A percentile compares a stretch with the other conserved stretches of the same genome.
phyloP scores from a whole-genome alignment of 371 early-diverging fungal genomes.

The Rhizopus arrhizus region DNA sequence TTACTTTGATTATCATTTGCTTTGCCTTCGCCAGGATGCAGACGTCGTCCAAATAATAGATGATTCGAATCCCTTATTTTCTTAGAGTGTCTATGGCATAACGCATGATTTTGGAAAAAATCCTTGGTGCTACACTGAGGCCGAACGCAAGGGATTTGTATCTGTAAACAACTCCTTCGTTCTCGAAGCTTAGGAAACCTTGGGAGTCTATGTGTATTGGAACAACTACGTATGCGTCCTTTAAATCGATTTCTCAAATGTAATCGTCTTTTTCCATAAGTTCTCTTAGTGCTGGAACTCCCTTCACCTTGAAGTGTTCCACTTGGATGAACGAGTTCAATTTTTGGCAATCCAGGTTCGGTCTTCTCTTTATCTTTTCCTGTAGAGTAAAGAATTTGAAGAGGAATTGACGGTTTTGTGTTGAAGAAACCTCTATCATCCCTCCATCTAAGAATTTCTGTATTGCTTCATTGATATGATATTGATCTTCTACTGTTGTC shows the following conservation, averaged over 20 bases:
- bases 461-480: conserved; percentile 7
- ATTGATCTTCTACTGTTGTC: not conserved
- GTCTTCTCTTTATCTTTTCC: conserved; percentile 11
- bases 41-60: too few species aligned
- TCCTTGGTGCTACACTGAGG: too few species aligned
- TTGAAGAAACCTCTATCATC: not conserved
- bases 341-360: conserved; percentile 8
- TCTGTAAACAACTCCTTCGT: too few species aligned
- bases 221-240: not conserved
- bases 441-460: conserved; percentile 10
- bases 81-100: too few species aligned
- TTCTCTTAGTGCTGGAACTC: not conserved
- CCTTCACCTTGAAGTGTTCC: too few species aligned
- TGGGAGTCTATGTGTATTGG: too few species aligned
- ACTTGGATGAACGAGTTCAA: not conserved
- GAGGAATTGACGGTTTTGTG: not conserved
- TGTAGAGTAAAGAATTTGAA: conserved; percentile 12
- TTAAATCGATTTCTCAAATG: not conserved
- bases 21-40: too few species aligned
- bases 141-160: too few species aligned
- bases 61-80: too few species aligned
- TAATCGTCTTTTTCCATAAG: not conserved
- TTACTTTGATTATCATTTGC: too few species aligned
- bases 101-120: too few species aligned
- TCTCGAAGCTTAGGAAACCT: too few species aligned